phyloP scores from a whole-genome alignment of 164 flowering plant species.

The Santalum album region DNA sequence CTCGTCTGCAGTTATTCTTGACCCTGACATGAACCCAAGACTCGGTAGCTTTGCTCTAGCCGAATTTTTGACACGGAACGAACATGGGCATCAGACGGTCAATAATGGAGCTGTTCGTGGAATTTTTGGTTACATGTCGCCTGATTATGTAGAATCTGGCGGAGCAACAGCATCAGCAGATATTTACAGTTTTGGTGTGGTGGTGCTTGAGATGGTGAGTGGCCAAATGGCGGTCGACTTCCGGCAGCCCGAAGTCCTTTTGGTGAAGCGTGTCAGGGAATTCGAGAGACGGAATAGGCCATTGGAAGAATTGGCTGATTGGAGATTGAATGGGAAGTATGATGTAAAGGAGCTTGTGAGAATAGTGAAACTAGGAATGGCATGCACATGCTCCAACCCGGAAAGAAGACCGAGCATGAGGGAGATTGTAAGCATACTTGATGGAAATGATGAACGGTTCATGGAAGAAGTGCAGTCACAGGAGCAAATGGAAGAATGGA shows the following conservation, averaged over 20 bases:
- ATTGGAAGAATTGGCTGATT: slow-evolving; percentile 57
- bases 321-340: slow-evolving; percentile 43
- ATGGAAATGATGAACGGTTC: slow-evolving; percentile 57
- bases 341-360: slow-evolving; percentile 46
- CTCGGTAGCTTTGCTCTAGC: slow-evolving; percentile 87
- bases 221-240: slow-evolving; percentile 81
- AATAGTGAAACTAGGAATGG: slow-evolving; percentile 57
- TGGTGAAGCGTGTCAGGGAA: slow-evolving; percentile 50
- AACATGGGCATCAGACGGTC: slow-evolving; percentile 45
- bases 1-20: slow-evolving; percentile 67
- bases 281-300: slow-evolving; percentile 33
- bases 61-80: slow-evolving; percentile 75
- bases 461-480: slow-evolving; percentile 16
- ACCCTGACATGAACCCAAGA: slow-evolving; percentile 77
- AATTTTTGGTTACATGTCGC: slow-evolving; percentile 93
- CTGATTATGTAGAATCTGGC: slow-evolving; percentile 75
- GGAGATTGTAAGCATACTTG: slow-evolving; percentile 71
- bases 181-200: slow-evolving; percentile 85
- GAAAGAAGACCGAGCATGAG: slow-evolving; percentile 62
- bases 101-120: slow-evolving; percentile 49
- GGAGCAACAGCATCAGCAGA: slow-evolving; percentile 63
- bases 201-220: slow-evolving; percentile 71
- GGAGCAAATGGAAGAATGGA: slow-evolving; percentile 66
- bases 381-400: slow-evolving; percentile 67
- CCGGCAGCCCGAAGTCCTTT: slow-evolving; percentile 49